Conservation (phyloP, 305 asterid species). For the Rubia peregrina region DNA sequence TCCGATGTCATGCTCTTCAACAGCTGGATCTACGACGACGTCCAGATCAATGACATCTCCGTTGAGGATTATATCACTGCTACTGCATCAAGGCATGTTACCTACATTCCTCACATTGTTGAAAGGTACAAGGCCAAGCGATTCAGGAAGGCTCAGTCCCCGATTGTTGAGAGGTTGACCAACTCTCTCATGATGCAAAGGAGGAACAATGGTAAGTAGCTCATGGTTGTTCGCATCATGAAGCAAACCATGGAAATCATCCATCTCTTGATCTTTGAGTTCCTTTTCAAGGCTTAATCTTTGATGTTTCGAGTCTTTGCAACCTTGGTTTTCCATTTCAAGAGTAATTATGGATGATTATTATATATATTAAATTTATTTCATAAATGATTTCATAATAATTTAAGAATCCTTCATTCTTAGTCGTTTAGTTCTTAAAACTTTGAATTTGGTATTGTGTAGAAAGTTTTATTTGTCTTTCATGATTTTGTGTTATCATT, state of each 20-base stretch:
- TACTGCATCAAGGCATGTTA: conserved; percentile 60
- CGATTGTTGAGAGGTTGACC: conserved; percentile 72
- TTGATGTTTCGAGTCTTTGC: not conserved
- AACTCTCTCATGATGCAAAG: conserved; percentile 92
- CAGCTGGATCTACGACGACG: conserved; percentile 71
- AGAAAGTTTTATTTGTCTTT: too few relatives aligned
- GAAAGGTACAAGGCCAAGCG: too few relatives aligned
- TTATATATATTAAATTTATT: too few relatives aligned
- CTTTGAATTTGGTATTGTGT: too few relatives aligned
- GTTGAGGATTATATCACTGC: conserved; percentile 82
- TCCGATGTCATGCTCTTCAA: conserved; percentile 59
- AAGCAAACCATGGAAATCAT: too few relatives aligned
- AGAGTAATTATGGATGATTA: not conserved
- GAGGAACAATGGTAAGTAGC: conserved; percentile 78
- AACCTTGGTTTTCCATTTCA: conserved; percentile 7
- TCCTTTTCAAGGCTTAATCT: conserved; percentile 4
- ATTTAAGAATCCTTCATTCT: too few relatives aligned
- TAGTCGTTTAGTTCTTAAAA: too few relatives aligned
- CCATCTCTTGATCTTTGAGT: too few relatives aligned
- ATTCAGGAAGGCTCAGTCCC: conserved; percentile 91
- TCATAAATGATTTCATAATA: too few relatives aligned
- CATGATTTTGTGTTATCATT: too few relatives aligned
- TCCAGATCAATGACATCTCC: conserved; percentile 62
- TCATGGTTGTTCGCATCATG: too few relatives aligned
- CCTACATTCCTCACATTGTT: conserved; percentile 85